phyloP scores from a whole-genome alignment of 371 early-diverging fungal genomes.

The Mortierella sp. region DNA sequence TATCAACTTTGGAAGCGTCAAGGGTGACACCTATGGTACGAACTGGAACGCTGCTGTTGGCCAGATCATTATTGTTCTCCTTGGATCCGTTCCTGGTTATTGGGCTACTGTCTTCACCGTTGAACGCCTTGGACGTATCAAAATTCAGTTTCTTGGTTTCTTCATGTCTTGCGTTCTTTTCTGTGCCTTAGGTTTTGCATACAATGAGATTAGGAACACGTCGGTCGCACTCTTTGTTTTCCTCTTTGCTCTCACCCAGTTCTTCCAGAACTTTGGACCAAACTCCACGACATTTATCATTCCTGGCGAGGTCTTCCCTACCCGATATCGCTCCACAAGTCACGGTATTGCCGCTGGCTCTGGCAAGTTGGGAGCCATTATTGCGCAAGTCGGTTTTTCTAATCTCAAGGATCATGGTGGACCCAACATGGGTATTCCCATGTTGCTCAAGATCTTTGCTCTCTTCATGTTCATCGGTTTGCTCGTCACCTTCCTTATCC shows the following conservation, averaged over 20 bases:
- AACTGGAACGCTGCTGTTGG: slow-evolving; percentile 78
- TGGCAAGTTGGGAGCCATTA: slow-evolving; percentile 89
- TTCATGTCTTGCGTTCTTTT: slow-evolving; percentile 78
- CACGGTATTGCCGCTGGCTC: slow-evolving; percentile 92
- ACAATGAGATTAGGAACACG: slow-evolving; percentile 56
- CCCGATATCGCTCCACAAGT: slow-evolving; percentile 85
- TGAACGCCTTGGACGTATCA: slow-evolving; percentile 84
- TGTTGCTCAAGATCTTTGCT: slow-evolving; percentile 80
- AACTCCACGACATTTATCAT: slow-evolving; percentile 91
- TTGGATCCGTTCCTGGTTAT: slow-evolving; percentile 93
- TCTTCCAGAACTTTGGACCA: slow-evolving; percentile 94
- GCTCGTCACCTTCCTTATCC: slow-evolving; percentile 74
- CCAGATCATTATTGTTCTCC: slow-evolving; percentile 84
- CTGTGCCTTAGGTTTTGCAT: slow-evolving; percentile 79
- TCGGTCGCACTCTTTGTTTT: slow-evolving; percentile 75
- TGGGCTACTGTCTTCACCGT: slow-evolving; percentile 84
- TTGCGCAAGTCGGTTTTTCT: slow-evolving; percentile 82
- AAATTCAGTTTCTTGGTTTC: slow-evolving; percentile 87
- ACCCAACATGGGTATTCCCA: slow-evolving; percentile 69
- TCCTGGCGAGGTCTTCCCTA: slow-evolving; percentile 91
- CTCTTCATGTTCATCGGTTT: slow-evolving; percentile 82
- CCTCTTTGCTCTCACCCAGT: slow-evolving; percentile 81
- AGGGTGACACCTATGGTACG: slow-evolving; percentile 64
- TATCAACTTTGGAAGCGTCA: slow-evolving; percentile 73
- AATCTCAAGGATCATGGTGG: slow-evolving; percentile 81